These are phyloP conservation scores for Verbena officinalis DNA, from an alignment of 257 asterid species.

Conservation along the genomic window DNA sequence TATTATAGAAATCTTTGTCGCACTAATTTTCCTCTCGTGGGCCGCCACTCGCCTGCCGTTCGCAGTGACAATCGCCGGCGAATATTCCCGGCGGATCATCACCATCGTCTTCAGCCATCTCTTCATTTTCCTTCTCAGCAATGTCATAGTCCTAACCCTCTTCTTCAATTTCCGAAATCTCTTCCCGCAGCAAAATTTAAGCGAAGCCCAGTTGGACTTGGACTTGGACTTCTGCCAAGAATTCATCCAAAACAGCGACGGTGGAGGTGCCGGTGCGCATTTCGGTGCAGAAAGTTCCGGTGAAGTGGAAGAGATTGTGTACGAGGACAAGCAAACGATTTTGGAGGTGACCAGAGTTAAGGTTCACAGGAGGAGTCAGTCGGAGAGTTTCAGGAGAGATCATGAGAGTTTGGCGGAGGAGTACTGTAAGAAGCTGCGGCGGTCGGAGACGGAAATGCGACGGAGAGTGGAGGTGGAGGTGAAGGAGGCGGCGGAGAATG, in stretches of 20 bases:
- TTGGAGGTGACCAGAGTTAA: slow-evolving; percentile 22
- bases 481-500: slow-evolving; percentile 31
- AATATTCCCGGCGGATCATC: slow-evolving; percentile 51
- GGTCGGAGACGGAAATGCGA: slow-evolving; percentile 52
- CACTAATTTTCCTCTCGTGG: slow-evolving; percentile 49
- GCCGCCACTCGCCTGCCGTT: slow-evolving; percentile 49
- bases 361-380: slow-evolving; percentile 34
- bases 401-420: background rate
- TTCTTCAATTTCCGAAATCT: slow-evolving; percentile 54
- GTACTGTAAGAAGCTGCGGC: slow-evolving; percentile 47
- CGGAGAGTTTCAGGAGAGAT: slow-evolving; percentile 33
- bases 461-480: slow-evolving; percentile 36
- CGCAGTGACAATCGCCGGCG: slow-evolving; percentile 58
- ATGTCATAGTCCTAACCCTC: slow-evolving; percentile 64
- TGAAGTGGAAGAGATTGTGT: slow-evolving; percentile 38
- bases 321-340: slow-evolving; percentile 54
- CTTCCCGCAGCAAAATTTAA: slow-evolving; percentile 16
- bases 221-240: slow-evolving; percentile 31
- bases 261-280: background rate
- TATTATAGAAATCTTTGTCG: slow-evolving; percentile 46
- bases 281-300: background rate
- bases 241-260: slow-evolving; percentile 18
- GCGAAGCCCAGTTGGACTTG: slow-evolving; percentile 9
- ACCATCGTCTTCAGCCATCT: slow-evolving; percentile 50
- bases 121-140: slow-evolving; percentile 64